Evolutionary conservation across 2,329 filamentous ascomycete species (phyloP), one percentile per base, ranked within the genome.

Genomic region (Microcyclospora tardicrescens): DNA sequence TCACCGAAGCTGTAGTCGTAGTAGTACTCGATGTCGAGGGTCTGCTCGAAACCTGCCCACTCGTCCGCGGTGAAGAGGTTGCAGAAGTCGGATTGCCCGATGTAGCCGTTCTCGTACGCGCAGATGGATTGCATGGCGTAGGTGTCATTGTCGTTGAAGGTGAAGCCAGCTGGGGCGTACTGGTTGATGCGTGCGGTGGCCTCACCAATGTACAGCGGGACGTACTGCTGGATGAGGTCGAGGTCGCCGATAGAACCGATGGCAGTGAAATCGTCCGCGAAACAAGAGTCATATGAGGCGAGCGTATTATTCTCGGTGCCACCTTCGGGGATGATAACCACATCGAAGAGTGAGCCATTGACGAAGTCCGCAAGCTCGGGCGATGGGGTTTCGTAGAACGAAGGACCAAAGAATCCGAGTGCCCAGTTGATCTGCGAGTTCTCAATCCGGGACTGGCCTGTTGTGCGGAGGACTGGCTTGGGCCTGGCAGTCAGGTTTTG

Each of bases 361-460:
- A 57, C 59, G 45, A 60, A 63, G 44, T 61, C 59, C 10, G 48
- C 50, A n/a, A 70, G 47, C 3, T 48, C 58, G 3, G 61, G 59
- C 34, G 65, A 54, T 3, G 61, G 59, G 5, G 51, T 51, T 2
- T 51, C 41, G 33, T 60, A 52, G 48, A 63, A 68, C 16, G 61
- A 67, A 8, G 65, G 64, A 31, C 71, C 62, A 51, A 72, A 72
- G 57, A 71, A 72, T 10, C 68, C 68, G 2, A 72, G 55, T 1
- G 66, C 61, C 68, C 68, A 72, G 43, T 60, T 66, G 48, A 71
- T 67, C 46, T 68, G 58, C n/a, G 66, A 71, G 53, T 75, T 72
- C 41, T 68, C 50, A 33, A 75, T 75, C 19, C 72, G 63, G 10
- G 61, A 64, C 52, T 75, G 71, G 31, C 62, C 61, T 0, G 72